Percentiles rank a stretch among this genome's conserved stretches.
Evolutionary conservation across 495 filamentous ascomycete species (phyloP).

Genomic region (Mytilinidion resinicola): DNA sequence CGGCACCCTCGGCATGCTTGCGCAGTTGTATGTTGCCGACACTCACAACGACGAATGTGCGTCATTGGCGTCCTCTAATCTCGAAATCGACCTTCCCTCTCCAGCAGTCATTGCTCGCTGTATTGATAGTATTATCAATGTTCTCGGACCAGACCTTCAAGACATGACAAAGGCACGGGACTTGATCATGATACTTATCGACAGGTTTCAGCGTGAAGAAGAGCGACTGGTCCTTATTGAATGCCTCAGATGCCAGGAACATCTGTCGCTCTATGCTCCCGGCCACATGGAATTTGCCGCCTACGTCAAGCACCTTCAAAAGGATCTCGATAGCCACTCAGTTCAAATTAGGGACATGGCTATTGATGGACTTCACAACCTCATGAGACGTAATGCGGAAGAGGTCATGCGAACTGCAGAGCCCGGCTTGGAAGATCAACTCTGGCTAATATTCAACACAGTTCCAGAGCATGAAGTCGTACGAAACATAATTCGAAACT

Average conservation of each 20-base stretch:
- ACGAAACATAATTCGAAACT: slow-evolving; percentile 76
- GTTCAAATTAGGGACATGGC: slow-evolving; percentile 68
- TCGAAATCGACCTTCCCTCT: slow-evolving; percentile 76
- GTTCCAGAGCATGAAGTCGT: slow-evolving; percentile 68
- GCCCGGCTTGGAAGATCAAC: slow-evolving; percentile 74
- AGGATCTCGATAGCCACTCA: slow-evolving; percentile 61
- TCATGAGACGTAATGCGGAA: slow-evolving; percentile 87
- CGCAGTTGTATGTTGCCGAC: slow-evolving; percentile 84
- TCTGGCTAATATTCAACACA: slow-evolving; percentile 83
- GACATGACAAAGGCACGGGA: slow-evolving; percentile 88
- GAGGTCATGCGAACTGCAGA: slow-evolving; percentile 68
- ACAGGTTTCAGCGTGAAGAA: slow-evolving; percentile 74
- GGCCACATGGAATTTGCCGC: slow-evolving; percentile 72
- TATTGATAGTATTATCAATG: slow-evolving; percentile 92
- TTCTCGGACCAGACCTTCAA: slow-evolving; percentile 90
- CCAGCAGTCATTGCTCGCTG: slow-evolving; percentile 76
- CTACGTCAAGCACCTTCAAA: slow-evolving; percentile 78
- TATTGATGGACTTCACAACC: slow-evolving; percentile 80
- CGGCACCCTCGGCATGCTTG: slow-evolving; percentile 84
- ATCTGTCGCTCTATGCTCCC: slow-evolving; percentile 87
- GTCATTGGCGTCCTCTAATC: slow-evolving; percentile 73
- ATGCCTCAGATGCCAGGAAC: slow-evolving; percentile 78
- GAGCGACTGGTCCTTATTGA: slow-evolving; percentile 66
- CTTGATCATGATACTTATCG: slow-evolving; percentile 78
- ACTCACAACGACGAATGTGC: slow-evolving; percentile 82